These are phyloP conservation scores for Trichocomaceae sp. DNA, from an alignment of 2,329 filamentous ascomycete genomes.

Conservation along the genomic window DNA sequence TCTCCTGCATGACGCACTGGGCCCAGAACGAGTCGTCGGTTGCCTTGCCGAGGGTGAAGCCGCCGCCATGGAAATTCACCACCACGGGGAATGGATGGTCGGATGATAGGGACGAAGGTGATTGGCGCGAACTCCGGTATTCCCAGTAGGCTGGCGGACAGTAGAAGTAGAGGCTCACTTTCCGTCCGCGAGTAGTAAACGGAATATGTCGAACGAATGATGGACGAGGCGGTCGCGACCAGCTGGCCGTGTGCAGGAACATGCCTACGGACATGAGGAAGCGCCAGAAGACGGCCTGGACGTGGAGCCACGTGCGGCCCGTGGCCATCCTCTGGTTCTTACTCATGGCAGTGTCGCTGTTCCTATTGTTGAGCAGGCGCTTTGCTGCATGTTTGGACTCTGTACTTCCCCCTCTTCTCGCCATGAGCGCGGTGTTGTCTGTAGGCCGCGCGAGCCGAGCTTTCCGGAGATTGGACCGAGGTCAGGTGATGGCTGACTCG, in stretches of 20 bases:
- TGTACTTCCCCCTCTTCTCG: too few species aligned
- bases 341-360: not conserved
- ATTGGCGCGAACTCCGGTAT: not conserved
- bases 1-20: conserved; percentile 48
- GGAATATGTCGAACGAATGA: conserved; percentile 53
- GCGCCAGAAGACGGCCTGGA: conserved; percentile 61
- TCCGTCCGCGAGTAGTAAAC: conserved; percentile 42
- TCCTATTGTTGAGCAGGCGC: not conserved
- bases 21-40: conserved; percentile 58
- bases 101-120: not conserved
- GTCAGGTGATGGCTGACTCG: too few species aligned
- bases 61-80: conserved; percentile 60
- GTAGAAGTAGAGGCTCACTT: conserved; percentile 55
- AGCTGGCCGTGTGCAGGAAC: conserved; percentile 57
- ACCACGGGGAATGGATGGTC: conserved; percentile 50
- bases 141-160: conserved; percentile 42
- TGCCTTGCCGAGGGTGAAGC: conserved; percentile 54
- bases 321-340: conserved; percentile 19
- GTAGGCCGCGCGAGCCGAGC: not conserved
- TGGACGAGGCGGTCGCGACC: conserved; percentile 55
- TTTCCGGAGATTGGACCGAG: too few species aligned
- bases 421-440: too few species aligned
- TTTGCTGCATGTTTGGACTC: not conserved
- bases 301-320: conserved; percentile 54
- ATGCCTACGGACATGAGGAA: conserved; percentile 63